Conservation (phyloP, 257 asterid species). For the Leptodermis oblonga region DNA sequence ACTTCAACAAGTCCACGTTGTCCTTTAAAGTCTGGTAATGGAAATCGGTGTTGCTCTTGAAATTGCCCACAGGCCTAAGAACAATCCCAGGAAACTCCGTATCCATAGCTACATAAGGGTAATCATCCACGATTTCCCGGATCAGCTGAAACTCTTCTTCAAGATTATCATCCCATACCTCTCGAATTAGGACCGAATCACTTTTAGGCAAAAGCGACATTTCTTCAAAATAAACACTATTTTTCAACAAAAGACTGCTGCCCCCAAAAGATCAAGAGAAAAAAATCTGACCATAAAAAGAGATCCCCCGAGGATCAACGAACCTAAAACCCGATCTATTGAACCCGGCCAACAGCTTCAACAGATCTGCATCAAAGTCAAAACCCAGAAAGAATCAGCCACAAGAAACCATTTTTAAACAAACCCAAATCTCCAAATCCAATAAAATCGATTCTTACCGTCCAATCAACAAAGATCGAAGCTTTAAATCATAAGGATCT, state of each 20-base stretch:
- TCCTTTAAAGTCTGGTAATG: conserved; percentile 62
- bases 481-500: conserved; percentile 14
- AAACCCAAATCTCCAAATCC: conserved; percentile 4
- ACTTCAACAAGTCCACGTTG: conserved; percentile 65
- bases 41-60: conserved; percentile 48
- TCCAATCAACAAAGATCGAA: conserved; percentile 19
- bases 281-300: conserved; percentile 1
- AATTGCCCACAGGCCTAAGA: conserved; percentile 54
- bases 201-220: conserved; percentile 59
- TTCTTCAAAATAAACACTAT: conserved; percentile 23
- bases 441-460: conserved; percentile 9
- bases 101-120: conserved; percentile 74
- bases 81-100: conserved; percentile 75
- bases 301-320: conserved; percentile 5
- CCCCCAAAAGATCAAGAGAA: background rate
- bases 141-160: conserved; percentile 63
- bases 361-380: conserved; percentile 38
- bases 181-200: conserved; percentile 67
- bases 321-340: conserved; percentile 17
- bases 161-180: conserved; percentile 69
- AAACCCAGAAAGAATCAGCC: conserved; percentile 3
- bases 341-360: conserved; percentile 13
- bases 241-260: background rate
- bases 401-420: background rate
- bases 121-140: conserved; percentile 55